Base-by-base conservation (phyloP, 768 basidiomycete genomes). In the Terana coerulea region DNA sequence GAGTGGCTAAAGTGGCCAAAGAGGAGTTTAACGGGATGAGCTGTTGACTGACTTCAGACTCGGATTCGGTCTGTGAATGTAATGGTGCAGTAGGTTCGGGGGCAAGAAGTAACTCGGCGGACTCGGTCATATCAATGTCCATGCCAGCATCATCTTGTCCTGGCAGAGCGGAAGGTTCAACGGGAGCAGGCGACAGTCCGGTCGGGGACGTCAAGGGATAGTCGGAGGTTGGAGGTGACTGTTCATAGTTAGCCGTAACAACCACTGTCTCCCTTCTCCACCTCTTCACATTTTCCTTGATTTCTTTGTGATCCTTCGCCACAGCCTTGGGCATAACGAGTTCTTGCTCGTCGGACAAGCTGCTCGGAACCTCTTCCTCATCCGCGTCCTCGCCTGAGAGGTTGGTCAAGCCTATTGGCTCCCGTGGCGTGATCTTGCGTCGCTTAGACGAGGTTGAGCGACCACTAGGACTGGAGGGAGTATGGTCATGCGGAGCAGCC, bases 331-430 rank as follows among this genome's bases (percentile, higher is more conserved):
- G 69, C 7, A 71, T 47, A 37, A 63, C 64, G 42, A 84, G 67
- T 56, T 86, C 84, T 40, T 75, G 69, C 61, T 86, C 86, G 55
- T 84, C 81, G 42, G 83, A 84, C 63, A 84, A 80, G 57, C 84
- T 86, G 41, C 81, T 85, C 19, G 79, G 81, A 17, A 79, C 60
- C 26, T 73, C 68, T 22, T 63, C 61, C 36, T 64, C 61, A 50
- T 60, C 62, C 14, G 49, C 40, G 14, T 57, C 58, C 25, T 60
- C 40, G 2, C 48, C 57, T 1, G 60, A 61, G 19, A 44, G 48
- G 15, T 41, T 15, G 4, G 53, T 24, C 19, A 48, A 29, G 41
- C 54, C 41, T 9, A 50, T 48, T 22, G 46, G 55, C 26, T 21
- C 43, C 19, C 25, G 30, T 6, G 73, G 68, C 1, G 69, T 69